Conservation (phyloP, 306 rosid species). For the Citrullus mucosospermus region DNA sequence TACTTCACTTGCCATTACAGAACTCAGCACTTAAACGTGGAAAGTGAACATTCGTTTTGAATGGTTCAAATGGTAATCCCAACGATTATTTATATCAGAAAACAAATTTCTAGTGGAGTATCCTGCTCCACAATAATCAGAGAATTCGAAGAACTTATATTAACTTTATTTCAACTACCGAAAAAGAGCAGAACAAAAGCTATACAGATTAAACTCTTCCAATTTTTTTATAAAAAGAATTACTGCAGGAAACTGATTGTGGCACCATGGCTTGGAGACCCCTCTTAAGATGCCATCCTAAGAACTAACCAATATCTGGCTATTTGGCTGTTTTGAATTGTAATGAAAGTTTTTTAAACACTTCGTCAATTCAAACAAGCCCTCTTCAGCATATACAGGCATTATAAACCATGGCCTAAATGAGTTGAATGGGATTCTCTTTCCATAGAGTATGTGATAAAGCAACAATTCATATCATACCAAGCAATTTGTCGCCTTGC, state of each 20-base stretch:
- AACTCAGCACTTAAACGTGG: neutral
- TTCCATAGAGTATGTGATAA: neutral
- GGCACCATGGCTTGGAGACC: neutral
- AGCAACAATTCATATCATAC: conserved; percentile 30
- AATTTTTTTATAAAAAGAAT: neutral
- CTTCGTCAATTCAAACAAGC: neutral
- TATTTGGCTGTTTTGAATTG: too few relatives aligned
- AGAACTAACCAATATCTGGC: neutral
- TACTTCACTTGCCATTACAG: neutral
- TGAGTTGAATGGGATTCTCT: neutral
- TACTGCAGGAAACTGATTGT: neutral
- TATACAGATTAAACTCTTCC: neutral
- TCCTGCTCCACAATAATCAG: neutral
- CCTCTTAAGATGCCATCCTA: neutral
- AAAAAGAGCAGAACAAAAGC: neutral
- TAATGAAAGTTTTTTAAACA: neutral
- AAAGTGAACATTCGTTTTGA: neutral
- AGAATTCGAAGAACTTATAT: neutral
- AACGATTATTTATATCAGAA: neutral
- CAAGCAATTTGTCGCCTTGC: conserved; percentile 94
- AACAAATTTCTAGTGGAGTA: neutral
- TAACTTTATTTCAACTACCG: neutral
- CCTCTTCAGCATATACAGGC: neutral
- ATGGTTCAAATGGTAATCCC: neutral
- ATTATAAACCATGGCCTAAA: neutral